Evolutionary conservation across 176 grass and related monocot species (phyloP).

Genomic region (Eragrostis curvula): DNA sequence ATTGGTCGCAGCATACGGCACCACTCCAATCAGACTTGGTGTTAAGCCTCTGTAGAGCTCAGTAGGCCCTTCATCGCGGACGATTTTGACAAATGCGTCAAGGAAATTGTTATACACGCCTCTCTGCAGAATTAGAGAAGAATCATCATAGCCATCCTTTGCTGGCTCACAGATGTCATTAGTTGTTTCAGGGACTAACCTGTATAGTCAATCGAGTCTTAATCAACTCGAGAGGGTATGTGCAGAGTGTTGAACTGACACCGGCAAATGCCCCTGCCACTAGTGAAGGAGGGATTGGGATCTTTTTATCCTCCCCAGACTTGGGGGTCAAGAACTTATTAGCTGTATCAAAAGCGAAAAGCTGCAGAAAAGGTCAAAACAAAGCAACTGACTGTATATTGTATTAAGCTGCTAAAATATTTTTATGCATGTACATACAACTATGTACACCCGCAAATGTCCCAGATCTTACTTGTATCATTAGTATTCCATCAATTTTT

Average conservation of each 20-base stretch:
- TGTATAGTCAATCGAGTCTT: conserved; percentile 93
- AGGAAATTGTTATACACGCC: conserved; percentile 81
- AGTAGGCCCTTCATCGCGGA: conserved; percentile 69
- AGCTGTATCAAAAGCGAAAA: conserved; percentile 84
- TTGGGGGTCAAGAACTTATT: conserved; percentile 82
- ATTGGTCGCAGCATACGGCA: conserved; percentile 93
- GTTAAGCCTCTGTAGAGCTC: conserved; percentile 86
- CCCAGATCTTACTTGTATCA: not conserved
- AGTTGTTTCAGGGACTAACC: conserved; percentile 50
- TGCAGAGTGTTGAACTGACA: conserved; percentile 88
- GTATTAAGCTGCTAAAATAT: no score
- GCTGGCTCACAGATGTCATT: not conserved
- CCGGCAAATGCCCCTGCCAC: conserved; percentile 87
- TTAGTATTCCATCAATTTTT: not conserved
- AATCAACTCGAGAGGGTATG: conserved; percentile 89
- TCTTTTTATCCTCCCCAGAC: conserved; percentile 56
- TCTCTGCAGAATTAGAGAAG: conserved; percentile 59
- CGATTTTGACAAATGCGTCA: conserved; percentile 70
- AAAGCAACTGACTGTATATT: no score
- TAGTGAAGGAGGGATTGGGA: conserved; percentile 77
- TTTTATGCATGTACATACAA: no score
- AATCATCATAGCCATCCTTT: conserved; percentile 10
- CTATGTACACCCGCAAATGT: not conserved
- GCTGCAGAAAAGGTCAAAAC: conserved; percentile 45
- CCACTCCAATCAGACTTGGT: conserved; percentile 85